Evolutionary conservation across 805 yeast species (phyloP), one percentile per base, ranked within the genome.

Genomic region (Pichia cabralensis): DNA sequence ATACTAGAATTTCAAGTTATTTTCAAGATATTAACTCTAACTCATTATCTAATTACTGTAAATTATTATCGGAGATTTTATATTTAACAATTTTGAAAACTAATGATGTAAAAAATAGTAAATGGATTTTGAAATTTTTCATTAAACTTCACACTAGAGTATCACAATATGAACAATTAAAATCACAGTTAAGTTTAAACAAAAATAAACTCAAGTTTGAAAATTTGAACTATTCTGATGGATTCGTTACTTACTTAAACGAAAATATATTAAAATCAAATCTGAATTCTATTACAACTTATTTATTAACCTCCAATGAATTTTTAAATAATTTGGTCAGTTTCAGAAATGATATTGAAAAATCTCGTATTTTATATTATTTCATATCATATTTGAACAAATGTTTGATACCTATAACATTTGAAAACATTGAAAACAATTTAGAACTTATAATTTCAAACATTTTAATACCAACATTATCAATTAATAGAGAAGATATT

Each of bases 381-480:
- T 32, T 32, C n/a, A 12, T 36, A 7, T 13, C 13, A n/a, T 36
- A 27, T 15, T 20, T 36, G 4, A 28, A 32, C 4, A 28, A 22
- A 28, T 36, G 19, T 13, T 18, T 36, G 3, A 22, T 29, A 6
- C 18, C 22, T 20, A 6, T 9, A 6, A 36, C 38, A 4, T 39
- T 34, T 25, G 6, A 22, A 9, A 19, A 73, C 11, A 60, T 89
- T 30, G 70, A 76, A 47, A 78, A 82, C 1, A 79, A 79, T 52
- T 65, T 76, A 33, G 74, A 74, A 27, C 67, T 71, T 6, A 60
- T 89, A 18, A 61, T 89, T 23, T 61, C 76, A 10, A 85, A 79
- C 45, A 74, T 89, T 36, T 67, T 89, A 8, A 80, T 70, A 56
- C 95, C 95, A 3, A 60, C 80, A 37, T 57, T 89, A 38, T 73